These are phyloP conservation scores for Aspergillus egyptiacus DNA, from an alignment of 495 filamentous ascomycete species.

Conservation along the genomic window DNA sequence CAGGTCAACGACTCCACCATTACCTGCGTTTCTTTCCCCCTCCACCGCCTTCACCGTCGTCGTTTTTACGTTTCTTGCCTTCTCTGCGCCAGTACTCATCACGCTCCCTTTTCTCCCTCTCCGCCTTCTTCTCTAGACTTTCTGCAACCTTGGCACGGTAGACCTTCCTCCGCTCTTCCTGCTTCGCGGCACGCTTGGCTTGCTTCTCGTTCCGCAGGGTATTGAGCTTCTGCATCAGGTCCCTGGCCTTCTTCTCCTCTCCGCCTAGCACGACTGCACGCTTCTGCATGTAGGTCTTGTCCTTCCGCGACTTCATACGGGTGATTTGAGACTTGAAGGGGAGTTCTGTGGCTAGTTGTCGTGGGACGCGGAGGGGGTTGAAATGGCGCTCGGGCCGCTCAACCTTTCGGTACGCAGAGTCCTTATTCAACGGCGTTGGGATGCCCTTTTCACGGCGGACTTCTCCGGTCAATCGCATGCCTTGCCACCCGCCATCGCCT, in stretches of 20 bases:
- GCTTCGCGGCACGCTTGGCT: slow-evolving; percentile 70
- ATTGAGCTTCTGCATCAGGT: slow-evolving; percentile 89
- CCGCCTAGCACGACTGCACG: slow-evolving; percentile 76
- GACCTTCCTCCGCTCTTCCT: slow-evolving; percentile 73
- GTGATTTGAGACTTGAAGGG: slow-evolving; percentile 91
- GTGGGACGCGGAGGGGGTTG: slow-evolving; percentile 87
- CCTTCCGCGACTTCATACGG: slow-evolving; percentile 69
- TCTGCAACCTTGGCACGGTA: slow-evolving; percentile 77
- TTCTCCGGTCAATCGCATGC: slow-evolving; percentile 93
- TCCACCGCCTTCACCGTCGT: slow-evolving; percentile 54
- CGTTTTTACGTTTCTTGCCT: slow-evolving; percentile 81
- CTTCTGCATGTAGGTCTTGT: slow-evolving; percentile 88
- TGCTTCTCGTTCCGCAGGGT: slow-evolving; percentile 87
- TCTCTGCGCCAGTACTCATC: slow-evolving; percentile 91
- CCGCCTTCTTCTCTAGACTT: slow-evolving; percentile 71
- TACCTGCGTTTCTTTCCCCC: slow-evolving; percentile 64
- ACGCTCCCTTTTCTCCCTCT: slow-evolving; percentile 81
- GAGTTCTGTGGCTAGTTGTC: slow-evolving; percentile 73
- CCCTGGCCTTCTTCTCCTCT: slow-evolving; percentile 83
- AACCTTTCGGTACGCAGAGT: slow-evolving; percentile 77
- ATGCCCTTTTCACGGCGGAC: slow-evolving; percentile 72
- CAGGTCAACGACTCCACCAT: slow-evolving; percentile 7
- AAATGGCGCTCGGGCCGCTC: slow-evolving; percentile 80
- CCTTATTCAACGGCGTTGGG: slow-evolving; percentile 66
- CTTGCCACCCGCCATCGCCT: slow-evolving; percentile 57